A percentile compares a stretch with the other conserved stretches of the same genome.
phyloP scores from a whole-genome alignment of 768 basidiomycete genomes.

The Crepidotus variabilis region DNA sequence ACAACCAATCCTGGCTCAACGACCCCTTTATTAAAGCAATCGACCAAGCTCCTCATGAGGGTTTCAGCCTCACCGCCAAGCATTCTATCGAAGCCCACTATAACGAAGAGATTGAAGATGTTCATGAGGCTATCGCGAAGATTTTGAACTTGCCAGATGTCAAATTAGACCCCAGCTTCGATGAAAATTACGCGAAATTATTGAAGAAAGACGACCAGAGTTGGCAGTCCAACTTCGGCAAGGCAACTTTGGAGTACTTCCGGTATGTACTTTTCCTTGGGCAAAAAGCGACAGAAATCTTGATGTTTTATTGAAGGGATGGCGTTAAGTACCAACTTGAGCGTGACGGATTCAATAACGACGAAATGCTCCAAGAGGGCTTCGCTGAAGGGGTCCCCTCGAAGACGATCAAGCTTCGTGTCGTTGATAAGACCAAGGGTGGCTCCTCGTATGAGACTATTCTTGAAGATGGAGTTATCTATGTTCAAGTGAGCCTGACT shows the following conservation, averaged over 20 bases:
- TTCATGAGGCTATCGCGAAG: constrained; percentile 24
- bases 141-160: constrained; percentile 27
- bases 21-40: constrained; percentile 27
- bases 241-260: constrained; percentile 25
- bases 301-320: constrained; percentile 14
- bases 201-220: constrained; percentile 21
- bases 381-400: constrained; percentile 29
- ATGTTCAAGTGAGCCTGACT: constrained; percentile 27
- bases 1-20: constrained; percentile 23
- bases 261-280: constrained; percentile 9
- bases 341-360: constrained; percentile 31
- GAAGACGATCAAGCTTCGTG: constrained; percentile 34
- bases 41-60: constrained; percentile 28
- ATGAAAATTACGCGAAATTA: constrained; percentile 26
- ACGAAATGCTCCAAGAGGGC: constrained; percentile 39
- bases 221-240: constrained; percentile 27
- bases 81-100: constrained; percentile 29
- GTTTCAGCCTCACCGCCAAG: constrained; percentile 30
- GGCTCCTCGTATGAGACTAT: constrained; percentile 25
- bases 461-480: constrained; percentile 31
- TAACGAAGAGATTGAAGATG: constrained; percentile 24
- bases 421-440: constrained; percentile 28
- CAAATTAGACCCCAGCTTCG: constrained; percentile 35
- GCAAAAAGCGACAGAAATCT: neutral
- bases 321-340: constrained; percentile 28